Conservation (phyloP, 1,139 yeast genomes). For the Citeromyces siamensis region DNA sequence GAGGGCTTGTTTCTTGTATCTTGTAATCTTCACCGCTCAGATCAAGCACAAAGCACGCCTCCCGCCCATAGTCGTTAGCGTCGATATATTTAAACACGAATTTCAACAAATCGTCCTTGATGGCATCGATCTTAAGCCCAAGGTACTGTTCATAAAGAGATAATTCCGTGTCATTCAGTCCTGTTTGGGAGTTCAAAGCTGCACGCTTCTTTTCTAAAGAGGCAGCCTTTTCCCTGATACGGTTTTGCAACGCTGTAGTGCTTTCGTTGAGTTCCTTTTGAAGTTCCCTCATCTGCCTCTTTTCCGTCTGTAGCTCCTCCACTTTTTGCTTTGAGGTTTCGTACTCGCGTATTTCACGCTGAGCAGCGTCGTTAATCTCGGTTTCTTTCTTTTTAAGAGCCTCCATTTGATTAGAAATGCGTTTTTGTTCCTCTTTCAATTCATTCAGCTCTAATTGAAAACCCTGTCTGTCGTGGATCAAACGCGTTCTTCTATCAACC, state of each 20-base stretch:
- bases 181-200: conserved; percentile 15
- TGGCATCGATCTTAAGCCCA: conserved; percentile 32
- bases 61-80: conserved; percentile 27
- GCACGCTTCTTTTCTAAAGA: conserved; percentile 14
- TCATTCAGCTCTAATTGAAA: conserved; percentile 3
- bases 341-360: background rate
- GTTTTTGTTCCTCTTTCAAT: conserved; percentile 1
- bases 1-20: conserved; percentile 26
- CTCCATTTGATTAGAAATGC: conserved; percentile 1
- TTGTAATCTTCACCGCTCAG: conserved; percentile 23
- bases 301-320: conserved; percentile 3
- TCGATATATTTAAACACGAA: conserved; percentile 37
- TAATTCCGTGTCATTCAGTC: conserved; percentile 21
- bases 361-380: background rate
- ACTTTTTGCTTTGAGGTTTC: conserved; percentile 1
- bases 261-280: conserved; percentile 5
- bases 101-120: conserved; percentile 21
- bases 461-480: conserved; percentile 1
- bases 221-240: conserved; percentile 13
- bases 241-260: conserved; percentile 9
- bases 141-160: conserved; percentile 31
- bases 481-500: conserved; percentile 1
- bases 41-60: conserved; percentile 29
- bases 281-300: background rate
- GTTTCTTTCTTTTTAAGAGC: conserved; percentile 1